Conservation (phyloP, 2,329 filamentous ascomycete species). For the Aspergillus costaricaensis region DNA sequence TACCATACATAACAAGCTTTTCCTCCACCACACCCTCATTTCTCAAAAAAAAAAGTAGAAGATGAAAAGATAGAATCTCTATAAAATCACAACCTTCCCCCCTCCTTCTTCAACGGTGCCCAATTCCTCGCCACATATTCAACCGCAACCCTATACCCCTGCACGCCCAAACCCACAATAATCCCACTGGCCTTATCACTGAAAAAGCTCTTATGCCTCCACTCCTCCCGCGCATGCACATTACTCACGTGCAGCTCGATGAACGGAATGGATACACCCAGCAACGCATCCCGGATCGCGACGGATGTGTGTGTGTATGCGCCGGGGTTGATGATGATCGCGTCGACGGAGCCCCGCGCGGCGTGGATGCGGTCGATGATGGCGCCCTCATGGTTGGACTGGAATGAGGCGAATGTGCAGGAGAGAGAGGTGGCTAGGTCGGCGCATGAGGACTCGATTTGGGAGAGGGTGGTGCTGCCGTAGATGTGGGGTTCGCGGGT, state of each 20-base stretch:
- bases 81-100: conserved; percentile 14
- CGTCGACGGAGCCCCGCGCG: conserved; percentile 61
- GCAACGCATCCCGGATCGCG: conserved; percentile 71
- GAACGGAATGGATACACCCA: conserved; percentile 70
- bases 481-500: conserved; percentile 74
- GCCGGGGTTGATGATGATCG: conserved; percentile 71
- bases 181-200: conserved; percentile 75
- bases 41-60: not conserved
- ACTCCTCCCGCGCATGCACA: conserved; percentile 70
- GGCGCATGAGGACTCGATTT: conserved; percentile 57
- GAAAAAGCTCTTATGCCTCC: conserved; percentile 69
- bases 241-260: conserved; percentile 78
- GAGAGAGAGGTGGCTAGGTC: conserved; percentile 54
- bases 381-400: conserved; percentile 77
- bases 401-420: conserved; percentile 61
- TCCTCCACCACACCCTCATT: not conserved
- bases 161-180: conserved; percentile 68
- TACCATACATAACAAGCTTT: too few species aligned
- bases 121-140: conserved; percentile 51
- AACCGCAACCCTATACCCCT: conserved; percentile 63
- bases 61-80: too few species aligned
- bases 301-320: conserved; percentile 76
- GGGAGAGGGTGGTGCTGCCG: conserved; percentile 66
- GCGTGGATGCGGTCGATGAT: conserved; percentile 73
- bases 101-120: conserved; percentile 34